A percentile compares a stretch with the other conserved stretches of the same genome.
Conservation (phyloP, 768 basidiomycete species). For the Mycena belliarum region DNA sequence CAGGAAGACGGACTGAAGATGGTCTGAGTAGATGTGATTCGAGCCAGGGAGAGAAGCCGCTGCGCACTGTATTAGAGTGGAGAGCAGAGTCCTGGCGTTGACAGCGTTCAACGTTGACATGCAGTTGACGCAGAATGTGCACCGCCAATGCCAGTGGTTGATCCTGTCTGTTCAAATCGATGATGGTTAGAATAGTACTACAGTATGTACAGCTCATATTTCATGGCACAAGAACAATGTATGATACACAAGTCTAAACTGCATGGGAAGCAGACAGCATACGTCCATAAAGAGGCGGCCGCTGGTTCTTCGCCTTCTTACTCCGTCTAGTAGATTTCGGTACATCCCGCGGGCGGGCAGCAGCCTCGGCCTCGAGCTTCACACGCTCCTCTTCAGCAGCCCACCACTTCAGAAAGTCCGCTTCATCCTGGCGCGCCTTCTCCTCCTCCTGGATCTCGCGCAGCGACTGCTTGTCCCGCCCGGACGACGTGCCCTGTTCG, state of each 20-base stretch:
- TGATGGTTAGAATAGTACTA: too few species aligned
- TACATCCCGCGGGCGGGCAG: slow-evolving; percentile 10
- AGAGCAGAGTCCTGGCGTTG: too few species aligned
- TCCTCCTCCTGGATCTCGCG: slow-evolving; percentile 89
- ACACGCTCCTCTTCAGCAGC: slow-evolving; percentile 75
- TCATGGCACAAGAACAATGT: background rate
- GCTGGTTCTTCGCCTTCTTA: slow-evolving; percentile 11
- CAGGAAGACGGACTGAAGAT: too few species aligned
- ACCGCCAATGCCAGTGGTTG: too few species aligned
- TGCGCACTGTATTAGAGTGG: too few species aligned
- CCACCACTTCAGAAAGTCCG: slow-evolving; percentile 90
- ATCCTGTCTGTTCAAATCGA: too few species aligned
- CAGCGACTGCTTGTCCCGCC: slow-evolving; percentile 63
- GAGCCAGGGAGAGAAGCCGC: too few species aligned
- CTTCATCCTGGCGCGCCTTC: slow-evolving; percentile 61
- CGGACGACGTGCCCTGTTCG: slow-evolving; percentile 43
- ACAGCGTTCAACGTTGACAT: too few species aligned
- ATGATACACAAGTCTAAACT: slow-evolving; percentile 9
- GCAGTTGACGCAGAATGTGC: too few species aligned
- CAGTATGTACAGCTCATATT: background rate
- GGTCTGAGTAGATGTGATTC: too few species aligned
- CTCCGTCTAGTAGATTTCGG: slow-evolving; percentile 15
- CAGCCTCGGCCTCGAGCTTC: slow-evolving; percentile 46
- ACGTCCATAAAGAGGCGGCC: slow-evolving; percentile 5
- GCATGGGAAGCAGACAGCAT: slow-evolving; percentile 18